These are phyloP conservation scores for Amanita rubescens DNA, from an alignment of 768 basidiomycete genomes.

Conservation along the genomic window DNA sequence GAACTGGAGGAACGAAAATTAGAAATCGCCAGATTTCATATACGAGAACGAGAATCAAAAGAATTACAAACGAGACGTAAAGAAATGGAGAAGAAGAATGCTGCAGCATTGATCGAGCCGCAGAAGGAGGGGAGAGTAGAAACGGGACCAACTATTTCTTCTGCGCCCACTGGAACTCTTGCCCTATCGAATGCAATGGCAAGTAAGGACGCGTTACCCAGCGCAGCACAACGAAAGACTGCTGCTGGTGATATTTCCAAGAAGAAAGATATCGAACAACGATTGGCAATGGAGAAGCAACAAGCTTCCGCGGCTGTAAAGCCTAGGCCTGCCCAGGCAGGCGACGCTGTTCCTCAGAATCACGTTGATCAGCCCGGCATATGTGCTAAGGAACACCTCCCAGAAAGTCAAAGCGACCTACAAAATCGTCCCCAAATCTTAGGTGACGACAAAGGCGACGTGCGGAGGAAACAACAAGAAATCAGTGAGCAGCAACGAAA, in stretches of 20 bases:
- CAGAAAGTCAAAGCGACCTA: neutral
- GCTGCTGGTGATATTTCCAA: neutral
- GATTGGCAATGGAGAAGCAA: constrained; percentile 9
- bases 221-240: neutral
- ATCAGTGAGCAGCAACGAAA: constrained; percentile 23
- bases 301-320: neutral
- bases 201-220: neutral
- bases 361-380: neutral
- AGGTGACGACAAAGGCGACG: constrained; percentile 10
- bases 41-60: constrained; percentile 1
- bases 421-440: neutral
- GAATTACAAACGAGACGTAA: neutral
- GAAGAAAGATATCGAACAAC: neutral
- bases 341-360: neutral
- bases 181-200: neutral
- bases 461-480: constrained; percentile 22
- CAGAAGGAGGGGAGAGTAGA: neutral
- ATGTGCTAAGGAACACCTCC: neutral
- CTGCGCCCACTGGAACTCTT: neutral
- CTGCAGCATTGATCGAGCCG: neutral
- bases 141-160: neutral
- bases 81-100: neutral
- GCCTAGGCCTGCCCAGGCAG: neutral
- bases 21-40: constrained; percentile 1
- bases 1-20: constrained; percentile 1